These are phyloP conservation scores for Nematocida sp. DNA, from an alignment of 371 early-diverging fungal genomes.

Conservation along the genomic window DNA sequence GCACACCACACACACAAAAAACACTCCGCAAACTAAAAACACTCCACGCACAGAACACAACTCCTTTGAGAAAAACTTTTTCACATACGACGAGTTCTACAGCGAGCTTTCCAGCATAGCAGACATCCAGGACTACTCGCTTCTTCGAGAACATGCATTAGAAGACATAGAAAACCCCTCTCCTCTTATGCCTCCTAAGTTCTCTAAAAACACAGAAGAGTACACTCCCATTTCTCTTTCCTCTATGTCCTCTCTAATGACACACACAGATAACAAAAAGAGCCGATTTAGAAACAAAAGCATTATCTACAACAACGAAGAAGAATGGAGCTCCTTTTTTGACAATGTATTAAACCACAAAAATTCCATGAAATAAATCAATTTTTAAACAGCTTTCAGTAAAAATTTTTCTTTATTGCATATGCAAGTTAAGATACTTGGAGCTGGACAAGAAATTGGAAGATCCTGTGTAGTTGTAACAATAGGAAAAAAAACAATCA, in stretches of 20 bases:
- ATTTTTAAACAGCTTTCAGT: too few relatives aligned
- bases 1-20: too few relatives aligned
- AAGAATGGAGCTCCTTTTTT: constrained; percentile 15
- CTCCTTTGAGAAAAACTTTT: too few relatives aligned
- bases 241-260: not conserved
- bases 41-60: too few relatives aligned
- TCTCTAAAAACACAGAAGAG: not conserved
- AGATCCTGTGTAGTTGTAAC: constrained; percentile 80
- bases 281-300: constrained; percentile 2
- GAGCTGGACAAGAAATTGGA: constrained; percentile 81
- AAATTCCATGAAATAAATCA: too few relatives aligned
- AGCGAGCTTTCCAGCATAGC: constrained; percentile 8
- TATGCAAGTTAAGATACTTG: constrained; percentile 66
- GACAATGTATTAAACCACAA: not conserved
- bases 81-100: constrained; percentile 28
- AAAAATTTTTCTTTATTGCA: too few relatives aligned
- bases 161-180: not conserved
- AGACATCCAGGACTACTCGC: constrained; percentile 17
- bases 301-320: constrained; percentile 9
- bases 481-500: constrained; percentile 78
- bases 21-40: too few relatives aligned
- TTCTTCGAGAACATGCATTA: not conserved
- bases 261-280: not conserved
- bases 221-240: not conserved
- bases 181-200: not conserved